phyloP scores from a whole-genome alignment of 2,329 filamentous ascomycete species.

The Ceratocystis ficicola region DNA sequence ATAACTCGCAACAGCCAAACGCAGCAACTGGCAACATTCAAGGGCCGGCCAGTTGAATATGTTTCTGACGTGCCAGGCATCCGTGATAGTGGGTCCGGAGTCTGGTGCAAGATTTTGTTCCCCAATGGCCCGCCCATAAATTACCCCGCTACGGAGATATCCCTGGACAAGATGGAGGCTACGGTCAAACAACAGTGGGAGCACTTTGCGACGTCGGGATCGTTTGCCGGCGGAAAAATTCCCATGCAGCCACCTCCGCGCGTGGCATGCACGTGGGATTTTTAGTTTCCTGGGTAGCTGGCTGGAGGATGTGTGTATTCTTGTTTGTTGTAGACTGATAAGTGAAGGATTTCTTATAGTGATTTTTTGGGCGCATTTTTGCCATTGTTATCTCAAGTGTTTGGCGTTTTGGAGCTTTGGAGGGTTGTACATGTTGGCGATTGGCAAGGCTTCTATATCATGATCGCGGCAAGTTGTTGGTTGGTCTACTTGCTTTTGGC shows the following conservation, averaged over 20 bases:
- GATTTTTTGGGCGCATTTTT: constrained; percentile 16
- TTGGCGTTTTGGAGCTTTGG: constrained; percentile 10
- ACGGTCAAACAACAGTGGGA: constrained; percentile 52
- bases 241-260: constrained; percentile 65
- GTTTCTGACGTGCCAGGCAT: constrained; percentile 38
- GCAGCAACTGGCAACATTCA: constrained; percentile 45
- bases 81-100: constrained; percentile 39
- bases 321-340: not conserved
- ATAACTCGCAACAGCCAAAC: constrained; percentile 31
- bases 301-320: not conserved
- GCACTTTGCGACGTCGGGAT: constrained; percentile 50
- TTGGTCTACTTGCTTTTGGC: not conserved
- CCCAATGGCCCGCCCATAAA: constrained; percentile 55
- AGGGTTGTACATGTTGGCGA: not conserved
- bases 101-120: constrained; percentile 57
- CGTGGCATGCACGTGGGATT: constrained; percentile 63
- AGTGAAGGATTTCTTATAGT: not conserved
- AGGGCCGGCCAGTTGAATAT: constrained; percentile 51
- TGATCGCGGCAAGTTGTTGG: not conserved
- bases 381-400: not conserved
- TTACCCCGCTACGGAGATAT: constrained; percentile 51
- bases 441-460: not conserved
- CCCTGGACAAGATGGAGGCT: constrained; percentile 45
- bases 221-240: constrained; percentile 58
- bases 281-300: constrained; percentile 35